Conservation (phyloP, 352 stramenopile genomes). For the Globisporangium emineosum region DNA sequence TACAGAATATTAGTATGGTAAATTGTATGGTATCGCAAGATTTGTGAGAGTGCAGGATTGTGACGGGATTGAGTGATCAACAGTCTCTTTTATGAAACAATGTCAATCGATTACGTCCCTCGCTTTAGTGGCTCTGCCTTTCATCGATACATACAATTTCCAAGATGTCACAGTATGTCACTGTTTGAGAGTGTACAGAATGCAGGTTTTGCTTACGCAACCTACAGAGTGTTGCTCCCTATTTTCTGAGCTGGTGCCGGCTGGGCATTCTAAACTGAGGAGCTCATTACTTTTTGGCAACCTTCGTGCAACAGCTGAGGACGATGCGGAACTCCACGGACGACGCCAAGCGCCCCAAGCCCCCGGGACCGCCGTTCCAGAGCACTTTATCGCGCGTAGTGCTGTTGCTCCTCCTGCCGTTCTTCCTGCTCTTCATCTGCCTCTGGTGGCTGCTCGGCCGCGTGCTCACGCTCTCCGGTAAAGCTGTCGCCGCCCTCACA, state of each 20-base stretch:
- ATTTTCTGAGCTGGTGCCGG: not conserved
- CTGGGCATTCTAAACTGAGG: not conserved
- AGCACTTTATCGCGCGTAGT: slow-evolving; percentile 11
- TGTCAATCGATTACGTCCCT: not conserved
- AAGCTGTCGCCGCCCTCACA: slow-evolving; percentile 26
- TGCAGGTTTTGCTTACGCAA: slow-evolving; percentile 1
- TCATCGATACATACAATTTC: not conserved
- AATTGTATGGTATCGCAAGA: not conserved
- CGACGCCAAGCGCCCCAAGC: not conserved
- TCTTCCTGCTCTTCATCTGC: slow-evolving; percentile 43
- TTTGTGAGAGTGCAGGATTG: not conserved
- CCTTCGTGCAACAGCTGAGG: not conserved
- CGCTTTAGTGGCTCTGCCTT: not conserved
- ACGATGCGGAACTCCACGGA: slow-evolving; percentile 5
- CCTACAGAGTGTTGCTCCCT: not conserved
- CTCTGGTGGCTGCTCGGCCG: slow-evolving; percentile 54
- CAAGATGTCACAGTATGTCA: not conserved
- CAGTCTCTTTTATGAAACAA: not conserved
- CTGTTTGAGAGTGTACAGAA: not conserved
- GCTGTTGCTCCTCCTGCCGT: slow-evolving; percentile 40
- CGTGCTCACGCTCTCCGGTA: slow-evolving; percentile 42
- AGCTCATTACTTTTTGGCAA: not conserved
- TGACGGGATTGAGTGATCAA: not conserved
- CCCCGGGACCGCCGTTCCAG: slow-evolving; percentile 14
- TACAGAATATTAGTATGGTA: too few species aligned